Base-by-base conservation (phyloP, 352 stramenopile genomes). In the Globisporangium canariense region DNA sequence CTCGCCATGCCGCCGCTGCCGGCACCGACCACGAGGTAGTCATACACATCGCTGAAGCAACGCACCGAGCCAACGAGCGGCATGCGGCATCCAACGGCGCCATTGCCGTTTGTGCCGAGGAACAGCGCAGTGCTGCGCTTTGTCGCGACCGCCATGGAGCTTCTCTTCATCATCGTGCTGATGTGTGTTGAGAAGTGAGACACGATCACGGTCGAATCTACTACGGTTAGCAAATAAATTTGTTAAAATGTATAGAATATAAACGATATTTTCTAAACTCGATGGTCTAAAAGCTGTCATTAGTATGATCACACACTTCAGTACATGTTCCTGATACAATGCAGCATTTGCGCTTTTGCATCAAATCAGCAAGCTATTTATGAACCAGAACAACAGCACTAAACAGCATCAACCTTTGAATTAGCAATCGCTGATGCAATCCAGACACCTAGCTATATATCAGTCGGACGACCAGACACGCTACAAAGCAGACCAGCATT, bases 1-100 rank as follows among this genome's bases (percentile, higher is more conserved):
- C 83, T 97, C 25, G 95, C 90, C 65, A 99, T 94, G 57, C 97
- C 97, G 18, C 92, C 92, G 64, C 86, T 96, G 28, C 94, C 94
- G 50, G 78, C 94, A 32, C 93, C 92, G 53, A 98, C 96, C 14
- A 98, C 93, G 7, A 98, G 64, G 43, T 96, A 94, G 75, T 98
- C 94, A 67, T 87, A 88, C 53, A 36, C 16, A n/a, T 65, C 53
- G 28, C 59, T 67, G 58, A 64, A 46, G 60, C 41, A 51, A 64
- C 53, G 67, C 61, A 54, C 32, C 4, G 16, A 18, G 0, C 57
- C 6, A 4, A 25, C 18, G 28, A 40, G 40, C 4, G 28, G 51
- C 13, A 7, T 28, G 51, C n/a, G 51, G 10, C 8, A 30, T 14
- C 30, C 20, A 16, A 30, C 40, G 36, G 36, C 36, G 43, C 43